Evolutionary conservation across 306 rosid genomes (phyloP).

Genomic region (Dalbergia cochinchinensis): DNA sequence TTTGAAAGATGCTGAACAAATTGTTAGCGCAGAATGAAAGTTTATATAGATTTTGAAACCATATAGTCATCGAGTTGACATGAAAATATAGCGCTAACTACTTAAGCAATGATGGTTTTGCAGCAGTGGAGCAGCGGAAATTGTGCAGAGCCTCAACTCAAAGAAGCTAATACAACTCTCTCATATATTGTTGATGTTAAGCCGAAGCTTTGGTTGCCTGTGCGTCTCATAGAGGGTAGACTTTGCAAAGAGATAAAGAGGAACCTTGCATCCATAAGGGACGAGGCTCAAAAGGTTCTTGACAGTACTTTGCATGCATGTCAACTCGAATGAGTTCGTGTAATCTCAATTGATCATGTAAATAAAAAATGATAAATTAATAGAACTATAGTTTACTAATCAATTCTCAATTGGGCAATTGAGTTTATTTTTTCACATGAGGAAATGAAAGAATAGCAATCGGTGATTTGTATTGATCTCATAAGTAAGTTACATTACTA

Average conservation of each 20-base stretch:
- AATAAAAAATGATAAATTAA: slow-evolving; percentile 21
- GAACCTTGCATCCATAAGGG: slow-evolving; percentile 73
- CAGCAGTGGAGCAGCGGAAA: slow-evolving; percentile 57
- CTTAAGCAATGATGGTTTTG: slow-evolving; percentile 48
- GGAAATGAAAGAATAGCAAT: no score
- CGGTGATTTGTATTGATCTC: no score
- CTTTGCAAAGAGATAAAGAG: slow-evolving; percentile 78
- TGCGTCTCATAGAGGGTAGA: slow-evolving; percentile 76
- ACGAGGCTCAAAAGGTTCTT: slow-evolving; percentile 62
- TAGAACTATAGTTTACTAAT: slow-evolving; percentile 21
- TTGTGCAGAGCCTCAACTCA: slow-evolving; percentile 43
- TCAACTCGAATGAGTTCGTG: slow-evolving; percentile 36
- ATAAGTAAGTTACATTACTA: no score
- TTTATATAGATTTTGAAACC: slow-evolving; percentile 32
- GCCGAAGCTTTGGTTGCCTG: slow-evolving; percentile 89
- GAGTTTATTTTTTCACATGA: no score
- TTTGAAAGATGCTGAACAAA: slow-evolving; percentile 25
- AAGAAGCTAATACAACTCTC: slow-evolving; percentile 55
- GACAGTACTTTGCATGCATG: slow-evolving; percentile 32
- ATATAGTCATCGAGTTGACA: background rate
- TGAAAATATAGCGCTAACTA: slow-evolving; percentile 27
- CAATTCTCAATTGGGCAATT: slow-evolving; percentile 14
- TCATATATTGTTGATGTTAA: slow-evolving; percentile 78
- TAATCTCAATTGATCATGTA: slow-evolving; percentile 20
- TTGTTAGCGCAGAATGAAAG: background rate